Evolutionary conservation across 495 filamentous ascomycete species (phyloP).

Genomic region (Penicillium malachiteum): DNA sequence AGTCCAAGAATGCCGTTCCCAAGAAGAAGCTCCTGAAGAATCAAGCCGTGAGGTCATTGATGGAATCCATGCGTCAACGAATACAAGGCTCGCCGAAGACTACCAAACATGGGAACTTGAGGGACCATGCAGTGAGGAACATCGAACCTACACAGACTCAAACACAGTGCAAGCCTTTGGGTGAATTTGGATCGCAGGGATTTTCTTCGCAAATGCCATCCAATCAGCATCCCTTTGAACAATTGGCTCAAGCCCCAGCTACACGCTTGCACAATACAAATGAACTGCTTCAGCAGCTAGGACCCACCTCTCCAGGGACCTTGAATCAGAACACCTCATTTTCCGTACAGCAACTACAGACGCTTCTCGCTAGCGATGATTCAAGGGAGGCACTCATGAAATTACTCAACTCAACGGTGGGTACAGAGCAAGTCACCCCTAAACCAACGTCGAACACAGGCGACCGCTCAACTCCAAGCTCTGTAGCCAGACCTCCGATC

Average conservation of each 20-base stretch:
- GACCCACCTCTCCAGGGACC: background rate
- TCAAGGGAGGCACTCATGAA: background rate
- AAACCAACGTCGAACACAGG: background rate
- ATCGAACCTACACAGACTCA: background rate
- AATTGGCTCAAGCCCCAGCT: background rate
- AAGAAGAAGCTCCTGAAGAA: slow-evolving; percentile 21
- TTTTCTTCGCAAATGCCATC: slow-evolving; percentile 10
- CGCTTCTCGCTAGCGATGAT: background rate
- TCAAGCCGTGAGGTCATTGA: slow-evolving; percentile 12
- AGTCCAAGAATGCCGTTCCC: slow-evolving; percentile 19
- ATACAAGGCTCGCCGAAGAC: background rate
- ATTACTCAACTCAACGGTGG: too few relatives aligned
- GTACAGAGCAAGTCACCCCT: background rate
- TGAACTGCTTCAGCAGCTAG: slow-evolving; percentile 12
- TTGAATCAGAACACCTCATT: background rate
- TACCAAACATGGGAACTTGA: background rate
- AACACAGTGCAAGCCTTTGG: background rate
- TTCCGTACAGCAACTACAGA: background rate
- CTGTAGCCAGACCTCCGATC: background rate
- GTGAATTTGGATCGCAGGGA: slow-evolving; percentile 6
- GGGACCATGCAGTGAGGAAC: background rate
- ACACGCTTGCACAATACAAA: background rate
- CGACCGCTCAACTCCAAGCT: background rate
- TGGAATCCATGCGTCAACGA: slow-evolving; percentile 12
- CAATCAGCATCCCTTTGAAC: background rate